phyloP scores from a whole-genome alignment of 345 rosid genomes.

The Murraya koenigii region DNA sequence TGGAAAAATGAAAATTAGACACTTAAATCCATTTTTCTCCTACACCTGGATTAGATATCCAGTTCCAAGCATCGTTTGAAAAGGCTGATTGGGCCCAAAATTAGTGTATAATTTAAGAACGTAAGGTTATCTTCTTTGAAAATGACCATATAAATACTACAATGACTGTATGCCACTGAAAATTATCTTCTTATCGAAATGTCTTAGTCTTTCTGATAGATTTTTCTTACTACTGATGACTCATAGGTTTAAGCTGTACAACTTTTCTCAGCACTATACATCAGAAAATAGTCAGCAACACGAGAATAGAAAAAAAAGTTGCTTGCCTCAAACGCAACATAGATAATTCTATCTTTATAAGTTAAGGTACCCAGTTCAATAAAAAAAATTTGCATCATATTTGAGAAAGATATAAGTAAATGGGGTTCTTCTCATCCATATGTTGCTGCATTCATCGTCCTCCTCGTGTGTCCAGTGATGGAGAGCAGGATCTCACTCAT shows the following conservation, averaged over 20 bases:
- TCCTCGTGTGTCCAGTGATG: neutral
- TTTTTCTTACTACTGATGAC: neutral
- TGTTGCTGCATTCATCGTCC: slow-evolving; percentile 24
- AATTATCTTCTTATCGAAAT: neutral
- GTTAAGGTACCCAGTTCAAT: neutral
- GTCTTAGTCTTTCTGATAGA: neutral
- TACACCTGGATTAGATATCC: too few species aligned
- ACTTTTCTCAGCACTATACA: neutral
- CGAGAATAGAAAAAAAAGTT: neutral
- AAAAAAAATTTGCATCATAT: neutral
- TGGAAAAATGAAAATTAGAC: neutral
- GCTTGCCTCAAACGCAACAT: neutral
- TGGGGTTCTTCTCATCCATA: slow-evolving; percentile 33
- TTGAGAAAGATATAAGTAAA: neutral
- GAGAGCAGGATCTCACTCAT: neutral
- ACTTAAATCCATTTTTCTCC: neutral
- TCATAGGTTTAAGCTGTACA: neutral
- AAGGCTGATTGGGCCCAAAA: too few species aligned
- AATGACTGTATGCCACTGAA: neutral
- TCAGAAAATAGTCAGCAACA: neutral
- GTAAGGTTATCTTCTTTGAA: too few species aligned
- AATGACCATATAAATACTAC: too few species aligned
- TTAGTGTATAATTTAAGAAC: too few species aligned
- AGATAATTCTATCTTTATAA: neutral
- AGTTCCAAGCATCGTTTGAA: too few species aligned